Percentiles rank a stretch among this genome's conserved stretches.
Conservation (phyloP, 208 protist genomes). For the Leishmania lainsoni region DNA sequence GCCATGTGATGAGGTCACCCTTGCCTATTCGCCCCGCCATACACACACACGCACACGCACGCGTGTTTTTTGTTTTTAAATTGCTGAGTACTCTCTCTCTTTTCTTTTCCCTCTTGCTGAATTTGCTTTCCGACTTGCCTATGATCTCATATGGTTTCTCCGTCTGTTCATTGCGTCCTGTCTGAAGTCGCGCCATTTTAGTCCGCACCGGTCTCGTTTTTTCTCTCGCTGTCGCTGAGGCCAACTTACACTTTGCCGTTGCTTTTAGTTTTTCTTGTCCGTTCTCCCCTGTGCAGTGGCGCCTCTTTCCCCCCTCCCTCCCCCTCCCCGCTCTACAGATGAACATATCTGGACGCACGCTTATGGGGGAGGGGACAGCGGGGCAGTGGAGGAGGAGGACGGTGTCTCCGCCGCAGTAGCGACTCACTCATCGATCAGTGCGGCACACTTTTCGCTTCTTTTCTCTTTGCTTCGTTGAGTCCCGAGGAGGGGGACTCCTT, state of each 20-base stretch:
- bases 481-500: too few relatives aligned
- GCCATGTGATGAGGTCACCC: neutral
- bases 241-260: too few relatives aligned
- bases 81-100: neutral
- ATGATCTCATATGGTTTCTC: too few relatives aligned
- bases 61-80: neutral
- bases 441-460: neutral
- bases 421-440: neutral
- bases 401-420: neutral
- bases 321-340: neutral
- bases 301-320: neutral
- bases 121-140: too few relatives aligned
- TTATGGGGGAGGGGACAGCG: too few relatives aligned
- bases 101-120: neutral
- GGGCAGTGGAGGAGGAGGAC: too few relatives aligned
- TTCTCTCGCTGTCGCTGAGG: neutral
- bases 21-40: neutral
- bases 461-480: neutral
- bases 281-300: neutral
- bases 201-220: too few relatives aligned
- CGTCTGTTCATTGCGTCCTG: too few relatives aligned
- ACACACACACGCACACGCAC: neutral
- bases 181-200: too few relatives aligned
- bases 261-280: too few relatives aligned
- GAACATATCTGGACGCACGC: neutral